phyloP scores from a whole-genome alignment of 768 basidiomycete genomes.

The Russula olivacea region DNA sequence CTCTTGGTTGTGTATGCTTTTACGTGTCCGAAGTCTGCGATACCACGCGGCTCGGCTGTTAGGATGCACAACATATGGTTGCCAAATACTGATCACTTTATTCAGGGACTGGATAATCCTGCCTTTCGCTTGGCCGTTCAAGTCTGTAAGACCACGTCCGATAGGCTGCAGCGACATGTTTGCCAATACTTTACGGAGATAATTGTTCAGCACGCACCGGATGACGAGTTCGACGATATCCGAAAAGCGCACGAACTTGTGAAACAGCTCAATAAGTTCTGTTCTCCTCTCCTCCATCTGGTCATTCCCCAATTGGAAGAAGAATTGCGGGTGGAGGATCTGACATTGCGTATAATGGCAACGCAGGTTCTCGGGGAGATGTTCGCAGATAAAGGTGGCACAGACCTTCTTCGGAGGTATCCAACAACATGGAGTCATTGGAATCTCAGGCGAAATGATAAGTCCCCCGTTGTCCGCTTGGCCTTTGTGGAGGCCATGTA shows the following conservation, averaged over 20 bases:
- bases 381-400: conserved; percentile 71
- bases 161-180: conserved; percentile 84
- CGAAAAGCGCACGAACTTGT: conserved; percentile 79
- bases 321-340: conserved; percentile 73
- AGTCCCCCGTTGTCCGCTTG: conserved; percentile 59
- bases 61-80: conserved; percentile 1
- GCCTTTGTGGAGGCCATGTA: conserved; percentile 69
- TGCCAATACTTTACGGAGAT: conserved; percentile 92
- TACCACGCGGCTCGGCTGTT: too few relatives aligned
- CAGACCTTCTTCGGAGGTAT: conserved; percentile 73
- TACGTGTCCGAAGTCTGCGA: not conserved
- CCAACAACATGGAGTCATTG: conserved; percentile 82
- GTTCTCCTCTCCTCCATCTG: conserved; percentile 76
- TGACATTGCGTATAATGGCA: conserved; percentile 68
- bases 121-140: conserved; percentile 78
- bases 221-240: conserved; percentile 65
- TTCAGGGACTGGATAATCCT: conserved; percentile 62
- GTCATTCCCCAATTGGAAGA: conserved; percentile 93
- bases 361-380: conserved; percentile 86
- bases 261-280: conserved; percentile 71
- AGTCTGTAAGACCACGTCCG: conserved; percentile 76
- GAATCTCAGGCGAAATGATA: conserved; percentile 75
- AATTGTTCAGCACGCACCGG: conserved; percentile 53
- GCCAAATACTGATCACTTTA: conserved; percentile 9
- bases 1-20: conserved; percentile 1